Percentiles rank a stretch among this genome's conserved stretches.
Evolutionary conservation across 2,329 filamentous ascomycete species (phyloP).

Genomic region (Colletotrichum sp.): DNA sequence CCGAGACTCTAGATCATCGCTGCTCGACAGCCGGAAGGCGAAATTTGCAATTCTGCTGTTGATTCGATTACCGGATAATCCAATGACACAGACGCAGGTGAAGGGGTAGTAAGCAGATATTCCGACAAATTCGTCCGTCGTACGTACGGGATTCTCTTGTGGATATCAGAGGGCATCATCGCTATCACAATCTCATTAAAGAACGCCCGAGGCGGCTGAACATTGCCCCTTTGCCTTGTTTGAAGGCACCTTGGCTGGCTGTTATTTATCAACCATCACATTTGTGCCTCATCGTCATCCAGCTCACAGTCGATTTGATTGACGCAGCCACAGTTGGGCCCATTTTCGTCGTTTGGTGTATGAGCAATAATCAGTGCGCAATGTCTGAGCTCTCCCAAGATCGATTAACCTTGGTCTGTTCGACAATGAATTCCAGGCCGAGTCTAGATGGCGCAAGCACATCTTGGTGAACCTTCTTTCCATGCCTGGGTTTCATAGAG

Average conservation of each 20-base stretch:
- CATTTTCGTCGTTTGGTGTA: fast-evolving
- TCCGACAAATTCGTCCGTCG: too few species aligned
- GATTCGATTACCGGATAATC: neutral
- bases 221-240: neutral
- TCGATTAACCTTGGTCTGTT: fast-evolving
- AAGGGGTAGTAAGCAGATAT: neutral
- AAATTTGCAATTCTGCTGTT: neutral
- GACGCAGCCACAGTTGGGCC: fast-evolving
- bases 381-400: neutral
- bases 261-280: neutral
- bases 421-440: neutral
- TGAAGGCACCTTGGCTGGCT: neutral
- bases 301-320: neutral
- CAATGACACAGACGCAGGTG: neutral
- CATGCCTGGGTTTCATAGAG: neutral
- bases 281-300: neutral
- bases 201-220: fast-evolving
- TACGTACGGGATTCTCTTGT: neutral
- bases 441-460: neutral
- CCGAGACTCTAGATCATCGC: neutral
- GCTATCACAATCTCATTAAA: neutral
- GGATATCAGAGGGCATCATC: neutral
- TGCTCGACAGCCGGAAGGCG: neutral
- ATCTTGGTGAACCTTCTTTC: neutral
- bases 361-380: fast-evolving